A percentile compares a stretch with the other conserved stretches of the same genome.
Evolutionary conservation across 2,329 filamentous ascomycete genomes (phyloP).

Genomic region (Alternaria dauci): DNA sequence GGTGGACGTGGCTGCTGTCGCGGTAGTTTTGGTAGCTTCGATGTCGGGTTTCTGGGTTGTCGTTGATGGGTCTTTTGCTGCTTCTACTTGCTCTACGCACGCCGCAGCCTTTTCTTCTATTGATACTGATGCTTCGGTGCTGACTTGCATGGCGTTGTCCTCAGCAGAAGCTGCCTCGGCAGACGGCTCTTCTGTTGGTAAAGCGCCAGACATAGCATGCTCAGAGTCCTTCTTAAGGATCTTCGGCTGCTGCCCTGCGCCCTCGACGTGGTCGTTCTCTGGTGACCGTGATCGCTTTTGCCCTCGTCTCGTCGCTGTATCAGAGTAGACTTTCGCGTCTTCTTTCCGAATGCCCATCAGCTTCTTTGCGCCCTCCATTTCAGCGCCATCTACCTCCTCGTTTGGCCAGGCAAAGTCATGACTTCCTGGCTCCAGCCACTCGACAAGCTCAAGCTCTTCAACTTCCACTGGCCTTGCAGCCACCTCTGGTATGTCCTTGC

Average conservation of each 20-base stretch:
- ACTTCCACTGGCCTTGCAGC: conserved; percentile 82
- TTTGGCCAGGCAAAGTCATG: conserved; percentile 82
- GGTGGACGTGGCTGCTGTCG: background rate
- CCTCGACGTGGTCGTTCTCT: conserved; percentile 17
- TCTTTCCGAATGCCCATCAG: conserved; percentile 56
- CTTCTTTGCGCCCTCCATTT: conserved; percentile 79
- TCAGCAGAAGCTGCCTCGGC: background rate
- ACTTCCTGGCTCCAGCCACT: conserved; percentile 82
- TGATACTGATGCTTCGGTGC: background rate
- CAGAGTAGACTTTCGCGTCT: conserved; percentile 28
- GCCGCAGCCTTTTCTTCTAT: conserved; percentile 2
- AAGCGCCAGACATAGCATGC: conserved; percentile 45
- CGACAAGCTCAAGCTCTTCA: conserved; percentile 77
- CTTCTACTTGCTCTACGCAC: conserved; percentile 1
- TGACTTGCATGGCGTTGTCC: background rate
- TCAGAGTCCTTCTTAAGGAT: conserved; percentile 40
- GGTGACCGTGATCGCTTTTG: conserved; percentile 35
- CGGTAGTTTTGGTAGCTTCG: background rate
- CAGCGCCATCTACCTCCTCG: conserved; percentile 77
- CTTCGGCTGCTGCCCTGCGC: conserved; percentile 32
- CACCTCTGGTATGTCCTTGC: conserved; percentile 87
- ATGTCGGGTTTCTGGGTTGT: background rate
- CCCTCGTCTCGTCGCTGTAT: conserved; percentile 38
- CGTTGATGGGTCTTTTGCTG: background rate
- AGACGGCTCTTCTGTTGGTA: conserved; percentile 28